Conservation (phyloP, 1,284 basidiomycete genomes). For the Rhodotorula sp. region DNA sequence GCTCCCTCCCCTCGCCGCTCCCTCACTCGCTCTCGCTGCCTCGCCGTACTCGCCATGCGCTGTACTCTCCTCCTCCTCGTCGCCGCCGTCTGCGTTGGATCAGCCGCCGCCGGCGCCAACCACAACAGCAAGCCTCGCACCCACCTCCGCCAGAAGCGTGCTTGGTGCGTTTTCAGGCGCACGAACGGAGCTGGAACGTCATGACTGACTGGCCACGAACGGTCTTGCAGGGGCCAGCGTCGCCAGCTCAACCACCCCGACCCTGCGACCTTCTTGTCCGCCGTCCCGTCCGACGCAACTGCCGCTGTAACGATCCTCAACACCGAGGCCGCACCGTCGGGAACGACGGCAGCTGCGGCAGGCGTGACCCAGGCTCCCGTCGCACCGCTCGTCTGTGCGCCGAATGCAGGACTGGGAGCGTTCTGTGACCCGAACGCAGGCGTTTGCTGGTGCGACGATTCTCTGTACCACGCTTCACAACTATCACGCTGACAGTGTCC, state of each 20-base stretch:
- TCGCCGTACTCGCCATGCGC: conserved; percentile 10
- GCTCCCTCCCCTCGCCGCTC: background rate
- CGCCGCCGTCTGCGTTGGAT: conserved; percentile 8
- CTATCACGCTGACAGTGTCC: background rate
- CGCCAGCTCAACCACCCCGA: background rate
- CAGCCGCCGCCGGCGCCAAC: conserved; percentile 11
- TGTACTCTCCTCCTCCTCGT: conserved; percentile 8
- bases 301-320: conserved; percentile 30
- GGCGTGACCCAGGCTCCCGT: conserved; percentile 11
- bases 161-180: conserved; percentile 13
- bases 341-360: background rate
- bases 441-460: conserved; percentile 24
- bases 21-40: background rate
- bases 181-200: too few relatives aligned
- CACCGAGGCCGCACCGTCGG: conserved; percentile 6
- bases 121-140: conserved; percentile 5
- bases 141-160: conserved; percentile 19
- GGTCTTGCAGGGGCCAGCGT: conserved; percentile 7
- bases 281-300: conserved; percentile 16
- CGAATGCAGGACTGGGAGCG: conserved; percentile 1
- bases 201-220: background rate
- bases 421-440: conserved; percentile 29
- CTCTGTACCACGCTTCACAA: background rate
- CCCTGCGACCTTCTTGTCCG: conserved; percentile 12
- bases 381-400: conserved; percentile 5